These are phyloP conservation scores for Helenozyma rhizophorensis DNA, from an alignment of 805 yeast genomes.

Conservation along the genomic window DNA sequence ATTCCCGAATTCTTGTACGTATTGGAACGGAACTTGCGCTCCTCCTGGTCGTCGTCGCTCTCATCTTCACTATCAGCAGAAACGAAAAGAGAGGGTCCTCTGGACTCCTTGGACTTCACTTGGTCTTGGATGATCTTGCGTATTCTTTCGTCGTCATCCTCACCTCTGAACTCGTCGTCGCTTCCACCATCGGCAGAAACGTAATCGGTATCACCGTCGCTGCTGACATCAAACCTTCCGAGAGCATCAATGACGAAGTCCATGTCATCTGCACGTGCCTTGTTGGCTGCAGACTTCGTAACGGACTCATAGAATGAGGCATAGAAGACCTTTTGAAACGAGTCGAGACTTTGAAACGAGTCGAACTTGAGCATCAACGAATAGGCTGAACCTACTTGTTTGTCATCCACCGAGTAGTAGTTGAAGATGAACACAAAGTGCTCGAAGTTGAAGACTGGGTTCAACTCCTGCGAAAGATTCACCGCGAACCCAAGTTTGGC, in stretches of 20 bases:
- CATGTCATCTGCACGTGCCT: constrained; percentile 36
- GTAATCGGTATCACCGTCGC: constrained; percentile 17
- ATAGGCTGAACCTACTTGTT: constrained; percentile 32
- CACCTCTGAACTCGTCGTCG: constrained; percentile 20
- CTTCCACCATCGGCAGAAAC: background rate
- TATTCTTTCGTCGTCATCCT: constrained; percentile 18
- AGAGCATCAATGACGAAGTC: constrained; percentile 57
- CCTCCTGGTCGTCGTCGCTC: constrained; percentile 35
- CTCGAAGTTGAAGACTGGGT: constrained; percentile 62
- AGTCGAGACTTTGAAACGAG: constrained; percentile 32
- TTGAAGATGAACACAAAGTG: constrained; percentile 63
- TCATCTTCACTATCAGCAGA: constrained; percentile 20
- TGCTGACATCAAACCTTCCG: constrained; percentile 26
- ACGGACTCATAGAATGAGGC: constrained; percentile 57
- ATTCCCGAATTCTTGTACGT: constrained; percentile 49
- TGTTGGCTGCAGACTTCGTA: constrained; percentile 49
- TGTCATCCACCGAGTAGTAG: constrained; percentile 21
- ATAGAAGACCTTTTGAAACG: constrained; percentile 52
- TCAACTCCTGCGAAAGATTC: constrained; percentile 42
- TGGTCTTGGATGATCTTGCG: constrained; percentile 8
- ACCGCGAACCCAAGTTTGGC: constrained; percentile 6
- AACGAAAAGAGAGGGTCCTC: constrained; percentile 5
- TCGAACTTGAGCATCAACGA: constrained; percentile 65
- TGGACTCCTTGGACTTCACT: constrained; percentile 3
- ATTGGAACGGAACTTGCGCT: too few relatives aligned